Conservation (phyloP, 176 grass and related monocot genomes). For the Paspalum vaginatum region DNA sequence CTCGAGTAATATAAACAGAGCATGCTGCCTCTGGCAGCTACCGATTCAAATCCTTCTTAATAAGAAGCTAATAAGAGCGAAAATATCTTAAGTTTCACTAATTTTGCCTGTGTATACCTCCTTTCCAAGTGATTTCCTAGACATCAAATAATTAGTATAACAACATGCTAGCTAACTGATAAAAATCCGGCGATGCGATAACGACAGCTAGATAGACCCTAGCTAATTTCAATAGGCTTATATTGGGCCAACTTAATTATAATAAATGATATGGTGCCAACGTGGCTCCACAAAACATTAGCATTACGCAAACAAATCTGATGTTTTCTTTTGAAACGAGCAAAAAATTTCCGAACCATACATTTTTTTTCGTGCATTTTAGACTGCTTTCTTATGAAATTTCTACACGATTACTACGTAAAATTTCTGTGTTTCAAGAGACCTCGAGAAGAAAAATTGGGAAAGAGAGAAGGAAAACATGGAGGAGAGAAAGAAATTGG, state of each 20-base stretch:
- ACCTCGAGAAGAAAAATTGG: neutral
- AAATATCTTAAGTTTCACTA: neutral
- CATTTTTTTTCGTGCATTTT: too few relatives aligned
- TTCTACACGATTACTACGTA: too few relatives aligned
- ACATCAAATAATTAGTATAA: slow-evolving; percentile 7
- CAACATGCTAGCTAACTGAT: slow-evolving; percentile 1
- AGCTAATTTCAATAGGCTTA: neutral
- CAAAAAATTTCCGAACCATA: too few relatives aligned
- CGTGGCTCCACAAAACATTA: neutral
- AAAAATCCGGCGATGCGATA: neutral
- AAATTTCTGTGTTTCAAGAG: too few relatives aligned
- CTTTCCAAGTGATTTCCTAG: slow-evolving; percentile 14
- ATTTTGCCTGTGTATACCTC: too few relatives aligned
- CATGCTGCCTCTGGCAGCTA: neutral
- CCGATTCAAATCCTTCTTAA: neutral
- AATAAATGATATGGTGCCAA: neutral
- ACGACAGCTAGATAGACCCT: neutral
- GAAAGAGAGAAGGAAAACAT: neutral
- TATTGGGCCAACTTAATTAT: neutral
- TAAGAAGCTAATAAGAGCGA: neutral
- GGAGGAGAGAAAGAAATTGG: neutral
- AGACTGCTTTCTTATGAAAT: too few relatives aligned
- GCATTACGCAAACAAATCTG: too few relatives aligned
- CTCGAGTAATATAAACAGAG: neutral
- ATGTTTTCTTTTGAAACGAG: too few relatives aligned